Base-by-base conservation (phyloP, 805 yeast genomes). In the Sungouiella blattae region DNA sequence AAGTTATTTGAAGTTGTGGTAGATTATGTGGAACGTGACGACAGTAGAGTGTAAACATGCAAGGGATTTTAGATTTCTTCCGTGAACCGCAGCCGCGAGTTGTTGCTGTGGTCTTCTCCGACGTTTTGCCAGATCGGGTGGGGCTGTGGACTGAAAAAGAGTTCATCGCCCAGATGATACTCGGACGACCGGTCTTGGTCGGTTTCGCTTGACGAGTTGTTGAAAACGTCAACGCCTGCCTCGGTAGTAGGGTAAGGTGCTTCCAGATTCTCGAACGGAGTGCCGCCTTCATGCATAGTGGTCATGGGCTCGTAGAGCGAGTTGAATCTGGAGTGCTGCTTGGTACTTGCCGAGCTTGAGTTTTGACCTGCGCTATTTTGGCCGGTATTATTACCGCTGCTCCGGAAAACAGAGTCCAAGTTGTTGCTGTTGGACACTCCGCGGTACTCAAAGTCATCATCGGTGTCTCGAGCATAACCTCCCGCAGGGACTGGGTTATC, bases 351-450 rank as follows among this genome's bases (percentile, higher is more conserved):
- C 0, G 49, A 34, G 31, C 36, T 41, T 5, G 37, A 32, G 20
- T 35, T 42, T 8, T 35, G 41, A 3, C 49, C 50, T 18, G 34
- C 33, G 25, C 38, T 36, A 18, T 35, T 40, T 29, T 24, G 35
- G 6, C 35, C 43, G 4, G 47, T 36, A 24, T 36, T 39, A 21
- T 28, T 40, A 4, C 33, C 41, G 4, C 39, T 33, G 3, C 43
- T 22, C 20, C 45, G 43, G 54, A 67, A 67, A 9, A 67, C 58
- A 1, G 70, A 57, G 33, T 66, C 72, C 22, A 67, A 54, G 43
- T 67, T 67, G 42, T 66, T 67, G 38, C 52, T 59, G 44, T 64
- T 66, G 32, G 69, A 56, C 15, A 67, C 70, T 5, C 73, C 73
- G 31, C 73, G 59, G 47, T 67, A 67, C 34, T 52, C 63, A 36